Base-by-base conservation (phyloP, 140 eudicot genomes). In the Stevia rebaudiana region DNA sequence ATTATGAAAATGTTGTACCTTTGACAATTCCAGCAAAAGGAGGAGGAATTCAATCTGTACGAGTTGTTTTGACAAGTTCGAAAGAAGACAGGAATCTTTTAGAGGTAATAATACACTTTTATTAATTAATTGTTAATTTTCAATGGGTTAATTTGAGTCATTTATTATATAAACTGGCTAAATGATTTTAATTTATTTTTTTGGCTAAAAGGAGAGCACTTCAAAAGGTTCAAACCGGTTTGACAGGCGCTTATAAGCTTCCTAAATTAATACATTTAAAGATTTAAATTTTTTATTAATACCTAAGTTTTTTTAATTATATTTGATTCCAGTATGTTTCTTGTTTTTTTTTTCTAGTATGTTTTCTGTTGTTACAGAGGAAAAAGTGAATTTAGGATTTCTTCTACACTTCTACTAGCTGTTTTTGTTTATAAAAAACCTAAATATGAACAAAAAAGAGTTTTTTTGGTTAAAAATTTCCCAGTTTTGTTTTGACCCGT, bases 51-150 rank as follows among this genome's bases (percentile, higher is more conserved):
- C 84, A 81, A 73, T 80, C 88, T 67, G 86, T 92, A 63, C 83
- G 85, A 23, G 83, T 74, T 73, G 86, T 92, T 83, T 74, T 85
- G 68, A 83, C 97, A 33, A 78, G 84, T 75, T 88, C 99, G 54
- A 68, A 83, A 73, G 94, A 88, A 79, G 99, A 92, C 78, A 85
- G 68, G 63, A 52, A 33, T 56, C 72, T 68, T 55, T 78, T 85
- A 48, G 80, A 87, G 96, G 98, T 91, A 78, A 19, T 31, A 24
- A 41, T 10, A 41, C 2, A 10, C 19, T 23, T 21, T 56, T 55
- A 28, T 22, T 1, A 33, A 30, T 15, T 33, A 7, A n/a, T 28
- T 55, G 15, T 55, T 55, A 51, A 1, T 51, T 22, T 5, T 52
- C 17, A n/a, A 31, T 56, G 42, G 41, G 63, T 15, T n/a, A 13